Base-by-base conservation (phyloP, 331 rosid species). In the Saraca asoca region DNA sequence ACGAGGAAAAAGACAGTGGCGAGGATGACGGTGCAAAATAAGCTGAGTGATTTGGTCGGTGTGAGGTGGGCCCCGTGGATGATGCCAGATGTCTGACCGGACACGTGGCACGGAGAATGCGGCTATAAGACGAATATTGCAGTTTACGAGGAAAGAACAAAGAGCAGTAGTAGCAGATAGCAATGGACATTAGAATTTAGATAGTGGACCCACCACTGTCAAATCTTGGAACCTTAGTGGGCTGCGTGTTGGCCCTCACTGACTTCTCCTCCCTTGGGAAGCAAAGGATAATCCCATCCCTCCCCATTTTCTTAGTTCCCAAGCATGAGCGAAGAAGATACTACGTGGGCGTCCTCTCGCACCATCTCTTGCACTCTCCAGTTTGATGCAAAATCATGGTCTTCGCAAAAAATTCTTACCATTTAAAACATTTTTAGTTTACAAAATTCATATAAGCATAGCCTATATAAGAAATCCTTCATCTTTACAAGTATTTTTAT, bases 41-140 rank as follows among this genome's bases (percentile, higher is more conserved):
- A 14, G 19, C 10, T 16, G 29, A 29, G 72, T 17, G 85, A 81
- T 55, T 12, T 50, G 75, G 84, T 73, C 68, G 83, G 88, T 39
- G 48, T 39, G 41, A 34, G 12, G 78, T 74, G 69, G 87, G 80
- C 6, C 74, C 77, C 7, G 5, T 11, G 7, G 15, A 62, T 66
- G 63, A 69, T 64, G 46, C 61, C 16, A 17, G 24, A 14, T 48
- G 55, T 13, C 37, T 51, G 66, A 37, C 8, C 9, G 44, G 9
- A 70, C 88, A 80, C 79, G 83, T 85, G 87, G 75, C 83, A 60
- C 2, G 1, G 51, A 46, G 51, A 69, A 29, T 68, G 80, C 85
- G 80, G 80, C 81, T 60, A 14, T 53, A 48, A 37, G 73, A 73
- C 82, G 82, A 82, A 87, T 84, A 82, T 84, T 69, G 49, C 53